phyloP scores from a whole-genome alignment of 2,329 filamentous ascomycete genomes.

The Neonectria coccinea region DNA sequence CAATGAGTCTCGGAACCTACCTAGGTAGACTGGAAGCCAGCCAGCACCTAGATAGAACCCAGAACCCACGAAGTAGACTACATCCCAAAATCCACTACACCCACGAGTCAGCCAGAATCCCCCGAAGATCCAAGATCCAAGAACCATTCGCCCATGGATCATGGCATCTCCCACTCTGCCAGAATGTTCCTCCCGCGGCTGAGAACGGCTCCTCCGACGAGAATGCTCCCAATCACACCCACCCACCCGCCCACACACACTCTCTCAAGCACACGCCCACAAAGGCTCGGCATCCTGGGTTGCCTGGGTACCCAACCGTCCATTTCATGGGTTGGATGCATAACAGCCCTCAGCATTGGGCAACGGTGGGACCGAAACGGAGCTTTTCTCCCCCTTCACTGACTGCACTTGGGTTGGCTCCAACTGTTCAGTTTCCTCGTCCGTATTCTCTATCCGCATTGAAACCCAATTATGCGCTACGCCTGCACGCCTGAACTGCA shows the following conservation, averaged over 20 bases:
- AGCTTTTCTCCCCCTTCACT: not conserved
- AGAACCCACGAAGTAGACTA: not conserved
- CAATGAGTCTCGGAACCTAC: not conserved
- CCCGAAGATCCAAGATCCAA: constrained; percentile 21
- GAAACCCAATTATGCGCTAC: constrained; percentile 23
- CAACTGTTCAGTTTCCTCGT: constrained; percentile 9
- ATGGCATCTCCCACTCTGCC: constrained; percentile 18
- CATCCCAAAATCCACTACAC: not conserved
- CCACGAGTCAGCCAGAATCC: constrained; percentile 4
- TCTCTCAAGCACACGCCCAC: constrained; percentile 7
- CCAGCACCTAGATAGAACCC: not conserved
- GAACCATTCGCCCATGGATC: constrained; percentile 8
- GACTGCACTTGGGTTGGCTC: not conserved
- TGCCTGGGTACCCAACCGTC: constrained; percentile 21
- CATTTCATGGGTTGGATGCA: constrained; percentile 6
- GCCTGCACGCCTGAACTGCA: constrained; percentile 8
- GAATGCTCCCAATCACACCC: constrained; percentile 8
- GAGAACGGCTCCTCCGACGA: constrained; percentile 15
- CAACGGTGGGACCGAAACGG: constrained; percentile 23
- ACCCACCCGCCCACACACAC: not conserved
- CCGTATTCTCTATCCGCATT: constrained; percentile 11
- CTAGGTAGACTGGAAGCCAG: not conserved
- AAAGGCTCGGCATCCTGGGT: constrained; percentile 19
- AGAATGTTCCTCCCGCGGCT: constrained; percentile 7
- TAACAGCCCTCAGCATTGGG: constrained; percentile 22